Evolutionary conservation across 352 stramenopile species (phyloP), one percentile per base, ranked within the genome.

Genomic region (Phytophthora agathidicida): DNA sequence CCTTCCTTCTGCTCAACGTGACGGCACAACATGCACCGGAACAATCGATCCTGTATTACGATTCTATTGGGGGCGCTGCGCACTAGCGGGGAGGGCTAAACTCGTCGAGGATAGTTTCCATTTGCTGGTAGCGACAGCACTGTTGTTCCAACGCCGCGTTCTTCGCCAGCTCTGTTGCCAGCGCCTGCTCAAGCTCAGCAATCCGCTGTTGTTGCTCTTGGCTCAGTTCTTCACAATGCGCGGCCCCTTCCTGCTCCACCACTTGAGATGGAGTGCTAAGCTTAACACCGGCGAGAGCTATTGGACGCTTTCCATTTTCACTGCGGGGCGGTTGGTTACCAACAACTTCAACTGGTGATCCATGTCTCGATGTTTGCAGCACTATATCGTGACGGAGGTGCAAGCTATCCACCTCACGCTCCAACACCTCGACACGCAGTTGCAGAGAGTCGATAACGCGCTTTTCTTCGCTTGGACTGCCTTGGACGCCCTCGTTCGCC

Each of bases 351-450:
- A 19, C 24, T 56, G 33, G 24, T 27, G 44, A 28, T 43, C 9
- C 20, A 23, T 8, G 45, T 50, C 22, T n/a, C n/a, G n/a, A n/a
- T n/a, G 36, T 46, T 51, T 45, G 23, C 11, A 51, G 28, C 2
- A 56, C 24, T 8, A 68, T 28, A 2, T 61, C 16, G 20, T 64
- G 43, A 5, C 45, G 56, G 7, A 64, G 31, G 1, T 32, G 23
- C 45, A 71, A 54, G 24, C 43, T 49, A 10, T 42, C 43, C 27
- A 71, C 19, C 14, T 71, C 56, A 32, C 22, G 48, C 33, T 73
- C 59, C 16, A 73, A 27, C n/a, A 54, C 20, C 22, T 62, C 59
- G n/a, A 73, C 49, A 24, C 65, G 65, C 35, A 41, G 26, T 27
- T 45, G 35, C 8, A 71, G 28, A 56, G 32, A 38, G 5, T 51